phyloP scores from a whole-genome alignment of 768 basidiomycete species.

The Mycena vitilis region DNA sequence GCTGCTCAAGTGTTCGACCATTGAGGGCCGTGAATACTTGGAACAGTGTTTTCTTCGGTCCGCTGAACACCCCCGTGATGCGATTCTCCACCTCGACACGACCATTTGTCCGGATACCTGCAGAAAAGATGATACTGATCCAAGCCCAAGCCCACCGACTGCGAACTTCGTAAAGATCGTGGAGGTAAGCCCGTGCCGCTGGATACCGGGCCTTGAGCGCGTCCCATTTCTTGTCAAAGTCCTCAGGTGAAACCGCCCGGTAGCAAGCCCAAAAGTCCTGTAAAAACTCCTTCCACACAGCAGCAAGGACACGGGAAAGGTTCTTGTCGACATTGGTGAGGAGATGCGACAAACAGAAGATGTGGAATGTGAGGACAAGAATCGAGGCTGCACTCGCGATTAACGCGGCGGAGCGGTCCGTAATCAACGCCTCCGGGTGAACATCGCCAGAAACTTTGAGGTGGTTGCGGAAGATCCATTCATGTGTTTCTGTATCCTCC shows the following conservation, averaged over 20 bases:
- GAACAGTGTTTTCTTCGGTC: conserved; percentile 39
- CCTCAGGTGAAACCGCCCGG: conserved; percentile 45
- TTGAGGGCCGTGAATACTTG: conserved; percentile 43
- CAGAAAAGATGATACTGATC: conserved; percentile 44
- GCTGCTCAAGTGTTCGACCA: conserved; percentile 39
- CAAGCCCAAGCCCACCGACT: conserved; percentile 52
- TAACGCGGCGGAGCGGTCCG: conserved; percentile 40
- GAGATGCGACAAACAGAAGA: conserved; percentile 47
- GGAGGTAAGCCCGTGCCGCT: conserved; percentile 40
- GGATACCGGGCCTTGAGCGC: conserved; percentile 34
- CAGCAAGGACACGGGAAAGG: conserved; percentile 35
- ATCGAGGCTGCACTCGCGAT: conserved; percentile 32
- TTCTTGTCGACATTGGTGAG: conserved; percentile 43
- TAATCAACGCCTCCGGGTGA: conserved; percentile 40
- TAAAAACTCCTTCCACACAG: conserved; percentile 40
- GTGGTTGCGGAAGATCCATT: conserved; percentile 42
- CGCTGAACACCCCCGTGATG: conserved; percentile 41
- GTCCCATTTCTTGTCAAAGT: conserved; percentile 42
- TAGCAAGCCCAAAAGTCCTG: conserved; percentile 46
- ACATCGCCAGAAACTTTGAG: conserved; percentile 30
- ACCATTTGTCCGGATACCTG: conserved; percentile 50
- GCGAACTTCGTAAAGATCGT: conserved; percentile 43
- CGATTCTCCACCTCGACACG: conserved; percentile 46
- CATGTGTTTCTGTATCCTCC: conserved; percentile 38
- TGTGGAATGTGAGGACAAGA: conserved; percentile 40